Evolutionary conservation across 352 stramenopile genomes (phyloP), one percentile per base, ranked within the genome.

Genomic region (Globisporangium radiosum): DNA sequence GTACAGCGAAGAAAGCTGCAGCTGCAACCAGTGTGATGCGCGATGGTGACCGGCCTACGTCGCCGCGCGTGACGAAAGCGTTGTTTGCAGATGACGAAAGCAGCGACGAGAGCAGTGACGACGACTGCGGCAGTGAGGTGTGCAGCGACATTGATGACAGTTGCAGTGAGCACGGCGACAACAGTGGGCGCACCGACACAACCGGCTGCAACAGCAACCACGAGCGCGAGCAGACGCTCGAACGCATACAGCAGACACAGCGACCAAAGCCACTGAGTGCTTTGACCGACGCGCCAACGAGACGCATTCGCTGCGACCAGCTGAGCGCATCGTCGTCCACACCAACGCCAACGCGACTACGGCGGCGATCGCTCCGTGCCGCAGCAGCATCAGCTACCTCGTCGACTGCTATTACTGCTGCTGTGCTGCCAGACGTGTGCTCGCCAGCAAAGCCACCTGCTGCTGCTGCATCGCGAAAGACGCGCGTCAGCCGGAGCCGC

Each of bases 41-140:
- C 10, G 39, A 15, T 5, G 44, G 25, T 33, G 47, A 40, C 15
- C 43, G 52, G 38, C 54, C 60, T 4, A 13, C 8, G 0, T 65
- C 69, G 14, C 61, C 60, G 38, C 60, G 59, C 39, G 64, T 85
- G 11, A 58, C 64, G 37, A 82, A 81, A 57, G 63, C 60, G 36
- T 33, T 85, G 47, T 64, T 57, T 36, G 43, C 33, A 25, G 62
- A 59, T 25, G 73, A 69, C 37, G 58, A 67, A 44, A 81, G 60
- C 36, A 61, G 59, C 8, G 50, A 57, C 13, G 36, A 59, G 55
- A 77, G 68, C 50, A 70, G 69, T 19, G 63, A 75, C 17, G 57
- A 70, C 5, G 56, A 60, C 15, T 62, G 52, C 5, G 14, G 58
- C 43, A 17, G 11, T 14, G 5, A 63, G 15, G 52, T 47, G 58